Evolutionary conservation across 1,284 basidiomycete species (phyloP), one percentile per base, ranked within the genome.

Genomic region (Dichomitus squalens): DNA sequence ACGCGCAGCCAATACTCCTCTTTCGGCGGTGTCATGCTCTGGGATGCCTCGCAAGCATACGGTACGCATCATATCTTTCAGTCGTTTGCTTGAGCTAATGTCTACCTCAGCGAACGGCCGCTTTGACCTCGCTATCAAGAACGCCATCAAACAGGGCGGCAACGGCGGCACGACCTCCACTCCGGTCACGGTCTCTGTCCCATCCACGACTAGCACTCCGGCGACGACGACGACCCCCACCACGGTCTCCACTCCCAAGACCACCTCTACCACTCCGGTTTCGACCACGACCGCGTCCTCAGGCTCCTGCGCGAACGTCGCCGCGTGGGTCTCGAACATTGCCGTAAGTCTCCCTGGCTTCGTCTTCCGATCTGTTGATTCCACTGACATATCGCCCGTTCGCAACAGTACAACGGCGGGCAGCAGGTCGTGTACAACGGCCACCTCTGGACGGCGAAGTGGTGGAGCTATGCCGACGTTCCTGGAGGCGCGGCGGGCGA

Each of bases 21-120:
- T 21, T 88, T 88, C 66, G 87, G 87, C 7, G 87, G 87, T 31
- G 75, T 86, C 21, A 89, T 89, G 87, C 73, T 87, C 48, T 81
- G 85, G 86, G 85, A 87, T 62, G 80, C 77, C 0, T 85, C 82
- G 3, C 82, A 85, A 66, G 84, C 85, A 3, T 81, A 80, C 56
- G 80, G 83, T 80, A 63, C 58, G 72, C 29, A 5, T 60, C n/a
- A 23, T 18, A 23, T 9, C 35, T n/a, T n/a, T n/a, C n/a, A n/a
- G n/a, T n/a, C n/a, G 20, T 34, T 20, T 34, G 25, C 49, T 12
- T 43, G 34, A 44, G 20, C 9, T 21, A 5, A 7, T 34, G 44
- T 16, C 1, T 33, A 12, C 11, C 7, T n/a, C 44, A 85, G 84
- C 75, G 11, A 87, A 86, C 62, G 70, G 68, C 25, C 73, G 82